phyloP scores from a whole-genome alignment of 768 basidiomycete genomes.

The Kwoniella botswanensis region DNA sequence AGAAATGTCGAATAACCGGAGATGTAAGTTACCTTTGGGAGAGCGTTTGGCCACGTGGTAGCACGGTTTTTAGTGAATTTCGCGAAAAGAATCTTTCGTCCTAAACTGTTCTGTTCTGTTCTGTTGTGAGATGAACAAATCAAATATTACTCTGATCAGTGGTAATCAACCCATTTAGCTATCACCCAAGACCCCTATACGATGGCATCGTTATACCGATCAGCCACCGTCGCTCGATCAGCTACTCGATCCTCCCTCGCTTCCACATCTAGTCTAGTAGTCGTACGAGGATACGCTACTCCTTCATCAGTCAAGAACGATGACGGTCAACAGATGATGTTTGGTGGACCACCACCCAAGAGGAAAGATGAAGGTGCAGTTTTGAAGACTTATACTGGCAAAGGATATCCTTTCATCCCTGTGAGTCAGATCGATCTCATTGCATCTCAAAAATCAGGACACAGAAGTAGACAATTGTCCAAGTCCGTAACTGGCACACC shows the following conservation, averaged over 20 bases:
- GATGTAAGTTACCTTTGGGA: no score
- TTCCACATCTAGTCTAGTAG: constrained; percentile 25
- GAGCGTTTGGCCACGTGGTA: constrained; percentile 8
- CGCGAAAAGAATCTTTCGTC: background rate
- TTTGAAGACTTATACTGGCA: constrained; percentile 52
- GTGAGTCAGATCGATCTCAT: constrained; percentile 31
- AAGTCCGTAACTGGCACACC: no score
- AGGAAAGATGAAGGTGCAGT: constrained; percentile 34
- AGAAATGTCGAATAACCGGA: no score
- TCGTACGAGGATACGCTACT: constrained; percentile 20
- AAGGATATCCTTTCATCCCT: constrained; percentile 54
- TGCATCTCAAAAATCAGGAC: no score
- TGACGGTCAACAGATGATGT: constrained; percentile 19
- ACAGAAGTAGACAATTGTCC: no score
- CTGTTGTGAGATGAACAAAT: background rate
- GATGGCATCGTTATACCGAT: constrained; percentile 20
- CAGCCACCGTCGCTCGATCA: constrained; percentile 19
- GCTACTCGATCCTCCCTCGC: constrained; percentile 22
- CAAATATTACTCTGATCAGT: no score
- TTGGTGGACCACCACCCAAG: constrained; percentile 26
- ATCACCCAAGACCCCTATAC: background rate
- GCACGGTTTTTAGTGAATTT: background rate
- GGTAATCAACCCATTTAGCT: background rate
- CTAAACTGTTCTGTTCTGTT: no score
- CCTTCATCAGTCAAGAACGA: constrained; percentile 14